Conservation (phyloP, 371 early-diverging fungal species). For the Mucor indicus region DNA sequence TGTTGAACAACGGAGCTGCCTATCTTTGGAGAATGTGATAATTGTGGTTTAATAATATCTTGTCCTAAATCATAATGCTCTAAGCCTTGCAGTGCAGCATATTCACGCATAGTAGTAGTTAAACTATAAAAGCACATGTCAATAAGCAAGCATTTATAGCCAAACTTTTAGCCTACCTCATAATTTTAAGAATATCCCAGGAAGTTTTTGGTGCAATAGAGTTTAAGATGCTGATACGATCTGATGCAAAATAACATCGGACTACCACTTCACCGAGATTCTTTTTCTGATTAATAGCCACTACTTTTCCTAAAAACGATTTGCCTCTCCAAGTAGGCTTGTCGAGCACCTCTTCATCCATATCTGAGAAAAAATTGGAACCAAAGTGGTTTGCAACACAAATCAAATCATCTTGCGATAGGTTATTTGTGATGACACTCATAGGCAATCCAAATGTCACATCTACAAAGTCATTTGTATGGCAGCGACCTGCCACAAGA, state of each 20-base stretch:
- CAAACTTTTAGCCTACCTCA: slow-evolving; percentile 16
- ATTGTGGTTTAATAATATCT: slow-evolving; percentile 65
- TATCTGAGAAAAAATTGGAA: slow-evolving; percentile 28
- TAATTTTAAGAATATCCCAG: slow-evolving; percentile 33
- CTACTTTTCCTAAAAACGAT: slow-evolving; percentile 64
- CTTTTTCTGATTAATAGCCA: slow-evolving; percentile 37
- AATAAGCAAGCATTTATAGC: too few species aligned
- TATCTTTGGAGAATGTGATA: slow-evolving; percentile 20
- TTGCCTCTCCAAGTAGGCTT: slow-evolving; percentile 23
- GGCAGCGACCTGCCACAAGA: slow-evolving; percentile 52
- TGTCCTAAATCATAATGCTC: slow-evolving; percentile 58
- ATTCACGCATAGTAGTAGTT: slow-evolving; percentile 84
- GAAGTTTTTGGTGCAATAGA: slow-evolving; percentile 41
- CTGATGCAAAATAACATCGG: slow-evolving; percentile 44
- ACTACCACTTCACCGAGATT: slow-evolving; percentile 46
- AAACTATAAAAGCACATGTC: slow-evolving; percentile 35
- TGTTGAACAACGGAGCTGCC: slow-evolving; percentile 29
- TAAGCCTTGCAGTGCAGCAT: slow-evolving; percentile 69
- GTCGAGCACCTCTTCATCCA: background rate
- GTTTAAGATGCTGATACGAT: slow-evolving; percentile 41
- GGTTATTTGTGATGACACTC: slow-evolving; percentile 15
- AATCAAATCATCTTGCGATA: slow-evolving; percentile 44
- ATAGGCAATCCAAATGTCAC: slow-evolving; percentile 51
- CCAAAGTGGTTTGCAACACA: slow-evolving; percentile 49
- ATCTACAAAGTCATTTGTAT: slow-evolving; percentile 78